These are phyloP conservation scores for Geotrichum restrictum DNA, from an alignment of 1,139 yeast species.

Conservation along the genomic window DNA sequence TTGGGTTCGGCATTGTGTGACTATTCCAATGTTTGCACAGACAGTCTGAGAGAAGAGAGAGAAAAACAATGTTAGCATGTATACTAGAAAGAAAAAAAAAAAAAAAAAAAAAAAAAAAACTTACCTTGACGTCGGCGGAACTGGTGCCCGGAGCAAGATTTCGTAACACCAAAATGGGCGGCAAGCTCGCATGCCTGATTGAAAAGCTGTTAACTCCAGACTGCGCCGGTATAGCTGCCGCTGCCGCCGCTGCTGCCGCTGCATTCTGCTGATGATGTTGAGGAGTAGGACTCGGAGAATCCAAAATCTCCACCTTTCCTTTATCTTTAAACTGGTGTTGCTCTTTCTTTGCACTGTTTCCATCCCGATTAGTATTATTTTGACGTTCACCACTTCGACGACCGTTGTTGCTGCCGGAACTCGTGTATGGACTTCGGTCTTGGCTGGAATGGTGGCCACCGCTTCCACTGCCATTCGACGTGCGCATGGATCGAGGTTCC, in stretches of 20 bases:
- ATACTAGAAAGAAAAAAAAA: background rate
- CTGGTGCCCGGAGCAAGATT: slow-evolving; percentile 33
- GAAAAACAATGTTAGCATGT: background rate
- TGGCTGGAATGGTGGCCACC: background rate
- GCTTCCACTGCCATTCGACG: background rate
- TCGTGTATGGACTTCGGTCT: no score
- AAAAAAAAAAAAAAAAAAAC: background rate
- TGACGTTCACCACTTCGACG: no score
- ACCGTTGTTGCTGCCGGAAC: no score
- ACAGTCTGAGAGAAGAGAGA: slow-evolving; percentile 24
- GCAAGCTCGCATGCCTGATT: slow-evolving; percentile 30
- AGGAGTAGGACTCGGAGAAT: no score
- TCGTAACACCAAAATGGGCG: slow-evolving; percentile 31
- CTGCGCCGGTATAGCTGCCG: background rate
- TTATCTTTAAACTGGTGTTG: no score
- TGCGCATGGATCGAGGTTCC: background rate
- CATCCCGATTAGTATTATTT: no score
- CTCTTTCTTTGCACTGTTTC: no score
- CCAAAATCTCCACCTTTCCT: no score
- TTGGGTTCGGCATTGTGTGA: slow-evolving; percentile 28
- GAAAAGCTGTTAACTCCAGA: slow-evolving; percentile 18
- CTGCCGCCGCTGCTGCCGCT: background rate
- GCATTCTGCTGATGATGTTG: no score
- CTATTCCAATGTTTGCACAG: slow-evolving; percentile 28
- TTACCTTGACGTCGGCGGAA: slow-evolving; percentile 29